Evolutionary conservation across 495 filamentous ascomycete genomes (phyloP), one percentile per base, ranked within the genome.

Genomic region (Aspergillus conjunctus): DNA sequence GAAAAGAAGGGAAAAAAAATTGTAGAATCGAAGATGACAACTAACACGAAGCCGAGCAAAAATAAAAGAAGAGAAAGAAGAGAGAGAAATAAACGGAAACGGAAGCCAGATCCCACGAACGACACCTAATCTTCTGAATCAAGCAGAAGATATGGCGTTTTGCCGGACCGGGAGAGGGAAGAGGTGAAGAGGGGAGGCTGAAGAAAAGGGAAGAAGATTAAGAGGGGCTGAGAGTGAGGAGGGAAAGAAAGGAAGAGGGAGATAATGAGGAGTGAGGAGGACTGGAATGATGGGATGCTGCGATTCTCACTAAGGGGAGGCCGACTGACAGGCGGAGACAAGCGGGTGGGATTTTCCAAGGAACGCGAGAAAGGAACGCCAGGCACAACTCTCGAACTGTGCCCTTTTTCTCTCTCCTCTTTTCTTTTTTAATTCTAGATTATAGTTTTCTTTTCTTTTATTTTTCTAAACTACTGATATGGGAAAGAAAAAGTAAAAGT

Each of bases 91-190:
- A 58, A 64, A 70, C 61, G 57, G 49, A 61, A 56, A 57, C 44
- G 39, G 52, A 54, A 56, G 57, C 68, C 66, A 70, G 61, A 68
- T 70, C 68, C 69, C 62, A 63, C 54, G 64, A 62, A 71, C 50
- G 61, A 64, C 68, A 69, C 64, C 63, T 57, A 46, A 61, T 65
- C 63, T 62, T 63, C 66, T 65, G 66, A 60, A 61, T 60, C 60
- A 67, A 68, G 64, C 64, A 68, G 59, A 71, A 66, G 66, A 68
- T 61, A 62, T 65, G 66, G 65, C 66, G 65, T 63, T 72, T 53
- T 52, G 52, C 51, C 51, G 59, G 66, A 65, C 65, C 60, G 58
- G 56, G 56, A 55, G 56, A 61, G 59, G 34, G 54, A n/a, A n/a
- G 34, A 53, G 45, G 55, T 52, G 56, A 51, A 51, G 43, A 56